These are phyloP conservation scores for Trichosporon inkin DNA, from an alignment of 1,284 basidiomycete species.

Conservation along the genomic window DNA sequence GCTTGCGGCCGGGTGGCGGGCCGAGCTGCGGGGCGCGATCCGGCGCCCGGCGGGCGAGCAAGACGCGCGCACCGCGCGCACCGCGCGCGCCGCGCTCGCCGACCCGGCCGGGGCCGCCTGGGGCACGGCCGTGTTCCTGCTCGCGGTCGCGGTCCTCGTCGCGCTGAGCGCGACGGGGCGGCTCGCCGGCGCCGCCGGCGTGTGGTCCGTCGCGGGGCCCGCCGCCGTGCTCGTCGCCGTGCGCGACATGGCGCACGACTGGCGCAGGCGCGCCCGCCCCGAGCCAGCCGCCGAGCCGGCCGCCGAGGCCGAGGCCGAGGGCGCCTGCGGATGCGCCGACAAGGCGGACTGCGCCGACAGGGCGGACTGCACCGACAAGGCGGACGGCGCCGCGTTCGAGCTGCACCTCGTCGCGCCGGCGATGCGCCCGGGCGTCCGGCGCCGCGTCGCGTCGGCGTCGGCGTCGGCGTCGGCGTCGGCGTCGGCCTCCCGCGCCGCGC, in stretches of 20 bases:
- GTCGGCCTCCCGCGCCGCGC: slow-evolving; percentile 32
- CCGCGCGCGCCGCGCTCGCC: slow-evolving; percentile 52
- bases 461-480: neutral
- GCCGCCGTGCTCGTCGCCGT: slow-evolving; percentile 70
- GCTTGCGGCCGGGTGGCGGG: slow-evolving; percentile 23
- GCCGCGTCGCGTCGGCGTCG: neutral
- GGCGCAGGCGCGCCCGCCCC: neutral
- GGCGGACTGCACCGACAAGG: neutral
- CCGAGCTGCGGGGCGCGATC: slow-evolving; percentile 7
- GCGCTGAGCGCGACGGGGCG: slow-evolving; percentile 56
- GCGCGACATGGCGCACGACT: slow-evolving; percentile 64
- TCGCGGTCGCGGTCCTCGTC: slow-evolving; percentile 59
- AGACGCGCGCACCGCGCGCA: no score
- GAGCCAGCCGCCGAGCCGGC: slow-evolving; percentile 5
- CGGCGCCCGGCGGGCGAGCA: slow-evolving; percentile 48
- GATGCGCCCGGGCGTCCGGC: neutral
- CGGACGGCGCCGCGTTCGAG: slow-evolving; percentile 11
- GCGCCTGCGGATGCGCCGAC: no score
- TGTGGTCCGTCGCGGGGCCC: slow-evolving; percentile 70
- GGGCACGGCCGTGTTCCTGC: slow-evolving; percentile 53
- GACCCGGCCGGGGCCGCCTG: slow-evolving; percentile 57
- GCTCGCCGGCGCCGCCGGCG: slow-evolving; percentile 63
- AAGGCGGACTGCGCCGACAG: no score
- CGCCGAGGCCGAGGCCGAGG: neutral
- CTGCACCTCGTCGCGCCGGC: neutral